Percentiles rank a stretch among this genome's conserved stretches.
These are phyloP conservation scores for Ceratocystis harringtonii DNA, from an alignment of 2,329 filamentous ascomycete genomes.

Conservation along the genomic window DNA sequence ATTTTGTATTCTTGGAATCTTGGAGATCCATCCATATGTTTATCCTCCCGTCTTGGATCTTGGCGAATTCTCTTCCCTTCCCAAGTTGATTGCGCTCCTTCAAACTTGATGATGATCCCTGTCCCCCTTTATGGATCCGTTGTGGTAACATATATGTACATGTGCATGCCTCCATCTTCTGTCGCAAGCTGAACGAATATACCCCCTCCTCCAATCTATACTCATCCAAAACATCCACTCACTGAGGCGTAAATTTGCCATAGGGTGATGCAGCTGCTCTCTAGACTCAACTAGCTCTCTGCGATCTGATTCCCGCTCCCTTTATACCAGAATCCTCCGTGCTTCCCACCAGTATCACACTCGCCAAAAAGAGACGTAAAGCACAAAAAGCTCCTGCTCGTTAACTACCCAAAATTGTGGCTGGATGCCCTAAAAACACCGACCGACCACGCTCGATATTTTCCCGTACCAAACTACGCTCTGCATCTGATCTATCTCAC, in stretches of 20 bases:
- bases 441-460: background rate
- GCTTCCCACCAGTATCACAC: background rate
- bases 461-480: background rate
- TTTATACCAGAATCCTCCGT: background rate
- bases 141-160: background rate
- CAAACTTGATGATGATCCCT: background rate
- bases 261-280: background rate
- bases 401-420: background rate
- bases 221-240: background rate
- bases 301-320: background rate
- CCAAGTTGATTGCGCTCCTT: background rate
- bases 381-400: background rate
- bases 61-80: background rate
- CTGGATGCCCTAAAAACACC: background rate
- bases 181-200: constrained; percentile 1
- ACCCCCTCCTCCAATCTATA: background rate
- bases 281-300: background rate
- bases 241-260: background rate
- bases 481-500: background rate
- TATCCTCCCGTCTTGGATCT: background rate
- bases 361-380: background rate
- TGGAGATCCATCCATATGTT: background rate
- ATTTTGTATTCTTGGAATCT: background rate
- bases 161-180: background rate
- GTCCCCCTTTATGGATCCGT: background rate